Evolutionary conservation across 352 stramenopile species (phyloP).

Genomic region (Phytophthora hibernalis): DNA sequence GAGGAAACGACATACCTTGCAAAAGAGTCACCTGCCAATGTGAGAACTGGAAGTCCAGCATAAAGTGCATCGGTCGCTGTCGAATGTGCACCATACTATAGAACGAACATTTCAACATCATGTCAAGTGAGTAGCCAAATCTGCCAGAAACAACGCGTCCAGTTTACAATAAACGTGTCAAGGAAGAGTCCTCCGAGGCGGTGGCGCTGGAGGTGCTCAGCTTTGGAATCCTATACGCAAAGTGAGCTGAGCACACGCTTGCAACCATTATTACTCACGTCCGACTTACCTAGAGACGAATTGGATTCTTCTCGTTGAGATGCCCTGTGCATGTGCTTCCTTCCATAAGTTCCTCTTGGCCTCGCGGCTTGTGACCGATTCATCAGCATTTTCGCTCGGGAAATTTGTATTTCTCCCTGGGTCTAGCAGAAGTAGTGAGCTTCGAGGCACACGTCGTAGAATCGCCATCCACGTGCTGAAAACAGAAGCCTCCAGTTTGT

Average conservation of each 20-base stretch:
- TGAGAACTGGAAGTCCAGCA: conserved; percentile 88
- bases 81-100: conserved; percentile 93
- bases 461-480: conserved; percentile 83
- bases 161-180: conserved; percentile 87
- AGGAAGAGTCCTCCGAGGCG: conserved; percentile 86
- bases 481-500: conserved; percentile 77
- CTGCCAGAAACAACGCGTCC: background rate
- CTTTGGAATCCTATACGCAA: conserved; percentile 49
- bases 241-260: conserved; percentile 3
- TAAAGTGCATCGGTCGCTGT: conserved; percentile 91
- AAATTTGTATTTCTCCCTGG: conserved; percentile 27
- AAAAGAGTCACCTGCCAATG: conserved; percentile 71
- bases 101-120: background rate
- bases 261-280: background rate
- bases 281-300: conserved; percentile 58
- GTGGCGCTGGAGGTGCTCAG: conserved; percentile 82
- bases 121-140: background rate
- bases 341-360: conserved; percentile 58
- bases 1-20: conserved; percentile 40
- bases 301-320: conserved; percentile 52
- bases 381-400: background rate
- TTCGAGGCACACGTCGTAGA: conserved; percentile 59
- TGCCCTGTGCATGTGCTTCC: conserved; percentile 61
- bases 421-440: conserved; percentile 66
- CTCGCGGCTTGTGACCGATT: conserved; percentile 42